Evolutionary conservation across 2,329 filamentous ascomycete species (phyloP), one percentile per base, ranked within the genome.

Genomic region (Gaeumannomyces sp.): DNA sequence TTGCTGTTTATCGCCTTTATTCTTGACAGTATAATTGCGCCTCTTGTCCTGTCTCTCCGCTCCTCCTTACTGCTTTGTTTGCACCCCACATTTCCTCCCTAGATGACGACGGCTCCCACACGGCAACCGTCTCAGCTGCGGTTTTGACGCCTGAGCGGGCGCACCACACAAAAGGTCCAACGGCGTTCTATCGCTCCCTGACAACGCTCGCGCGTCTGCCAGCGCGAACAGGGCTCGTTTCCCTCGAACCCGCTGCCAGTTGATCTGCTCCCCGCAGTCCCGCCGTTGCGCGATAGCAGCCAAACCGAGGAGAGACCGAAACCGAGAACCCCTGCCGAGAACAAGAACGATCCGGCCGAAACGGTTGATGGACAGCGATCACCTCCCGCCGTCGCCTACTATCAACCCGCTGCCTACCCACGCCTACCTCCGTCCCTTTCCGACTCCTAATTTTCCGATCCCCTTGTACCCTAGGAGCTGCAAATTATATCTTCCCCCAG

Each of bases 121-220:
- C 61, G n/a, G 61, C 61, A 63, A 63, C 61, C 53, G 61, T 63
- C 61, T 57, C 61, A 63, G 61, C 61, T 29, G 11, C 45, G 13
- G n/a, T 25, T 57, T 58, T 58, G 45, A 38, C 45, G 19, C 19
- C 45, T 11, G 45, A 53, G 45, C 45, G 45, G 22, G 19, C 22
- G 45, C 19, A 53, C 38, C 45, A 38, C 45, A 19, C 45, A 59
- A 31, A 28, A 4, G 57, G 19, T 16, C 25, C 13, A 59, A 59
- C 57, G 57, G 57, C 57, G 57, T 59, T 27, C 25, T 16, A 16
- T 19, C 6, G 57, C 28, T 59, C 57, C 22, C 22, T n/a, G 19
- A 3, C 45, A n/a, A n/a, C 19, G 45, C 45, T n/a, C 22, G 7
- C 22, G 45, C 22, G 6, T 7, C 7, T 53, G 16, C 45, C 45